phyloP scores from a whole-genome alignment of 1,139 yeast species.

The Blastobotrys indianensis region DNA sequence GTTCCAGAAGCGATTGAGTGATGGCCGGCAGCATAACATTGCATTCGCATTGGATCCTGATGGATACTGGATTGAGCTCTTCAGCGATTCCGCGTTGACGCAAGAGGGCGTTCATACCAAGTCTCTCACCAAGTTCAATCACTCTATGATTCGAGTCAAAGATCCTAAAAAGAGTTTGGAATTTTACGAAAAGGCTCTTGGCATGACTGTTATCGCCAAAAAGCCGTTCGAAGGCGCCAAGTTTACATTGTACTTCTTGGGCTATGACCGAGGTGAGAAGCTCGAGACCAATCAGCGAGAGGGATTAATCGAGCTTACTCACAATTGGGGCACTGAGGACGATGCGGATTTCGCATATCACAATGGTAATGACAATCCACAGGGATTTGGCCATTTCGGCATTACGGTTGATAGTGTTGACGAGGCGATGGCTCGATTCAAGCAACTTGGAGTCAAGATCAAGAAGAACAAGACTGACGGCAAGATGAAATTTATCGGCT shows the following conservation, averaged over 20 bases:
- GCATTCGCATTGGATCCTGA: constrained; percentile 95
- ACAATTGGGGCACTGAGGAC: constrained; percentile 89
- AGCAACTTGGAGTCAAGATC: constrained; percentile 42
- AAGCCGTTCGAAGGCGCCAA: constrained; percentile 59
- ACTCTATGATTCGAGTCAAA: constrained; percentile 87
- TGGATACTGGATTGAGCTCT: constrained; percentile 93
- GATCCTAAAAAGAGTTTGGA: constrained; percentile 71
- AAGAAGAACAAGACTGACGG: constrained; percentile 52
- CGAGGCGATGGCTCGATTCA: constrained; percentile 50
- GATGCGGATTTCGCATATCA: constrained; percentile 73
- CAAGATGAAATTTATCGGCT: constrained; percentile 60
- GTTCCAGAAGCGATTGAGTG: constrained; percentile 76
- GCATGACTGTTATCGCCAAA: constrained; percentile 64
- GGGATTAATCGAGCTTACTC: constrained; percentile 80
- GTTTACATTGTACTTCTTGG: constrained; percentile 81
- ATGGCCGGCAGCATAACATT: constrained; percentile 88
- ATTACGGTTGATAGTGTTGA: constrained; percentile 63
- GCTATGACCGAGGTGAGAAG: constrained; percentile 45
- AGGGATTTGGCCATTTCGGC: constrained; percentile 85
- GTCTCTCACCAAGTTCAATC: constrained; percentile 63
- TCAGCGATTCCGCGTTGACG: constrained; percentile 48
- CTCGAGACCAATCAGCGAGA: constrained; percentile 39
- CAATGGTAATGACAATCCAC: constrained; percentile 72
- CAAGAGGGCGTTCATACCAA: constrained; percentile 26
- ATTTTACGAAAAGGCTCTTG: constrained; percentile 72